phyloP scores from a whole-genome alignment of 2,329 filamentous ascomycete genomes.

The Neonectria hederae region DNA sequence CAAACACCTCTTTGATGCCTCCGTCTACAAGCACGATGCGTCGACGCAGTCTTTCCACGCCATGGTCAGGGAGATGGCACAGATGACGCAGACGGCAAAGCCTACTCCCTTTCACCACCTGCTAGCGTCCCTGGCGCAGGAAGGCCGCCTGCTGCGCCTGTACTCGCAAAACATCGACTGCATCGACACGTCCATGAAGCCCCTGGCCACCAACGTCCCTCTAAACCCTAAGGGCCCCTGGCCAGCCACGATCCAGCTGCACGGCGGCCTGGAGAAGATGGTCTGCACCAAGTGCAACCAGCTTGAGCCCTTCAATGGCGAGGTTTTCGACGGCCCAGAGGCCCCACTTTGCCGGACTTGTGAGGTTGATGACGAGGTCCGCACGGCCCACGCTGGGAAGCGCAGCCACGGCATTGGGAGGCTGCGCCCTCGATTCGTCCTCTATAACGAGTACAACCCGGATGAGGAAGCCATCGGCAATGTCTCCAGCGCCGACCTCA shows the following conservation, averaged over 20 bases:
- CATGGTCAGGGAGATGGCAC: conserved; percentile 91
- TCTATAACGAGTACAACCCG: conserved; percentile 97
- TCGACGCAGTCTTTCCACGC: conserved; percentile 92
- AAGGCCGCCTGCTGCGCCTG: conserved; percentile 86
- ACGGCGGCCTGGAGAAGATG: conserved; percentile 95
- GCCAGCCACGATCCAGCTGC: conserved; percentile 92
- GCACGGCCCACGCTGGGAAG: conserved; percentile 80
- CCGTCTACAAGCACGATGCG: conserved; percentile 91
- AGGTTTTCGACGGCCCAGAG: conserved; percentile 84
- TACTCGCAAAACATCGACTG: conserved; percentile 99
- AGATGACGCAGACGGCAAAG: conserved; percentile 77
- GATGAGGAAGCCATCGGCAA: conserved; percentile 96
- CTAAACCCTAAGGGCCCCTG: conserved; percentile 86
- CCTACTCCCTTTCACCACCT: conserved; percentile 94
- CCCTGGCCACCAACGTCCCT: conserved; percentile 82
- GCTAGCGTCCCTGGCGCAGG: conserved; percentile 86
- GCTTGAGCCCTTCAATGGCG: conserved; percentile 78
- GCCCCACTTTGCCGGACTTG: conserved; percentile 84
- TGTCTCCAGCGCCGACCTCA: conserved; percentile 86
- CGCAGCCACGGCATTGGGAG: conserved; percentile 93
- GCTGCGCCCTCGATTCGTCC: conserved; percentile 89
- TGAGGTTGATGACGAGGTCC: conserved; percentile 76
- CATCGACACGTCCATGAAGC: conserved; percentile 85
- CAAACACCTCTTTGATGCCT: conserved; percentile 96
- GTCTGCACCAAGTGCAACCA: conserved; percentile 92